Conservation (phyloP, 2,329 filamentous ascomycete genomes). For the Cryphonectria carpinicola region DNA sequence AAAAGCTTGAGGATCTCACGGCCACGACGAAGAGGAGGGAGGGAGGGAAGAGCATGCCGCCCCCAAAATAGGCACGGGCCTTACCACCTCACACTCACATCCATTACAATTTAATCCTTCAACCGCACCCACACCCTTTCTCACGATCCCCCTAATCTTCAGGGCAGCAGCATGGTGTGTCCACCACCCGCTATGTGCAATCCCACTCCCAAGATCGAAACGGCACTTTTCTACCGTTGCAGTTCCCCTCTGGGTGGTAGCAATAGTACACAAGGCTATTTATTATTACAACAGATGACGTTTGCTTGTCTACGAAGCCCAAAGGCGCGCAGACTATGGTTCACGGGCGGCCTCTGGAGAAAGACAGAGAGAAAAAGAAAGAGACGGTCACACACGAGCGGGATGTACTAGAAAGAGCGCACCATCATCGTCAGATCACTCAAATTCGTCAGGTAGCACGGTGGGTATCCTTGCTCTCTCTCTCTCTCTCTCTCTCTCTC, state of each 20-base stretch:
- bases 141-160: conserved; percentile 1
- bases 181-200: neutral
- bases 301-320: neutral
- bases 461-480: neutral
- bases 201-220: neutral
- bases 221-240: neutral
- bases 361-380: no score
- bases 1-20: neutral
- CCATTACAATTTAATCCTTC: conserved; percentile 1
- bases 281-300: neutral
- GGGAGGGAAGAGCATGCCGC: neutral
- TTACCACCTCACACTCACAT: neutral
- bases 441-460: neutral
- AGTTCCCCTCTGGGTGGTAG: neutral
- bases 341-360: no score
- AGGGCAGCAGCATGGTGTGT: neutral
- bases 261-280: neutral
- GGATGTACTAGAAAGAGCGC: neutral
- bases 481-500: neutral
- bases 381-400: neutral
- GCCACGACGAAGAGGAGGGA: neutral
- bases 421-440: neutral
- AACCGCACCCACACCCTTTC: neutral
- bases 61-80: conserved; percentile 23
- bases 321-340: neutral